Percentiles rank a stretch among this genome's conserved stretches.
These are phyloP conservation scores for Neurospora pannonica DNA, from an alignment of 495 filamentous ascomycete genomes.

Conservation along the genomic window DNA sequence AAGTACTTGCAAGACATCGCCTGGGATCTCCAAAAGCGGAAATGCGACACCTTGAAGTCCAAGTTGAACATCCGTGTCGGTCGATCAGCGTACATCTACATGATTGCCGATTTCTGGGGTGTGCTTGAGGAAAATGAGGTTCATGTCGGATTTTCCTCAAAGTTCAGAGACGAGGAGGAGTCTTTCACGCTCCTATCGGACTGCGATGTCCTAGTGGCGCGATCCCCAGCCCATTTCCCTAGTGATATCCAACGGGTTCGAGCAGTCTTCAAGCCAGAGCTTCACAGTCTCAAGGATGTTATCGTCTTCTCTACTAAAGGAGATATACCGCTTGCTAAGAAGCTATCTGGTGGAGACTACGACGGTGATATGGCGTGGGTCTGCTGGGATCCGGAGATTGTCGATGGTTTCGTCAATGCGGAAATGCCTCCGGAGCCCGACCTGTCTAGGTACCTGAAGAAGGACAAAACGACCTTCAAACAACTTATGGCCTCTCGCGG, in stretches of 20 bases:
- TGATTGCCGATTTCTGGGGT: conserved; percentile 69
- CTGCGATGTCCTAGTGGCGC: conserved; percentile 75
- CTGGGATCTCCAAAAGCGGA: conserved; percentile 40
- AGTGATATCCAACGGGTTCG: conserved; percentile 74
- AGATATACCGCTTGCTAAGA: conserved; percentile 58
- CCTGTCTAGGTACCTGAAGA: conserved; percentile 46
- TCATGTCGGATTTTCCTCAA: conserved; percentile 68
- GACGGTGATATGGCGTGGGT: conserved; percentile 88
- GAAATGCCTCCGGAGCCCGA: conserved; percentile 41
- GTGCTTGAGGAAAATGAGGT: conserved; percentile 66
- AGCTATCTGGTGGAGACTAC: conserved; percentile 89
- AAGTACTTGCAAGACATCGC: conserved; percentile 51
- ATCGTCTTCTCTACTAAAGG: conserved; percentile 76
- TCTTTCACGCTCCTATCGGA: conserved; percentile 53
- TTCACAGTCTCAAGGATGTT: conserved; percentile 73
- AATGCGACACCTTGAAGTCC: conserved; percentile 47
- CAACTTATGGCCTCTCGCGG: conserved; percentile 26
- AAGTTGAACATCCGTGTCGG: conserved; percentile 63
- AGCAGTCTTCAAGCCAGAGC: conserved; percentile 50
- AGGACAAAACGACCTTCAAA: conserved; percentile 44
- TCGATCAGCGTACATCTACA: conserved; percentile 68
- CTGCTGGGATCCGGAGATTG: conserved; percentile 77
- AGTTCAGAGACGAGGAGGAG: conserved; percentile 41
- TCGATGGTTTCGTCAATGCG: conserved; percentile 66
- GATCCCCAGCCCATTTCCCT: conserved; percentile 67